Evolutionary conservation across 305 asterid species (phyloP), one percentile per base, ranked within the genome.

Genomic region (Fraxinus platypoda): DNA sequence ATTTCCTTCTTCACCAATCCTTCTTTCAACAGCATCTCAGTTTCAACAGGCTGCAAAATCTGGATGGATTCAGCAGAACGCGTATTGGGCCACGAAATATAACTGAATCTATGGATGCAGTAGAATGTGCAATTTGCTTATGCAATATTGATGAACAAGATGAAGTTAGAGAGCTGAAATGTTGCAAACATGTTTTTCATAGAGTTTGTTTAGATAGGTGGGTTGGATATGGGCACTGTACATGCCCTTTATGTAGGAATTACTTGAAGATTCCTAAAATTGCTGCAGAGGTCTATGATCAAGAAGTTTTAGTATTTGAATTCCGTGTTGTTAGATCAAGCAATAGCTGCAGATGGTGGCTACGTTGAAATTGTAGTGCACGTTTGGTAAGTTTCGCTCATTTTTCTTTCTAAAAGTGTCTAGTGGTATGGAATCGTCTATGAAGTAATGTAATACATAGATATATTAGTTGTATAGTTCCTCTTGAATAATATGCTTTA

Each of bases 201-300:
- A 28, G 57, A 0, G 88, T 19, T 4, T 87, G 90, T 46, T 87
- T 84, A 52, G 87, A 85, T 1, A 66, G 88, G 70, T 85, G 85
- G 88, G 4, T 81, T 28, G 88, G 84, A 12, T 64, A 78, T 9
- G 88, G 88, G 23, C 82, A 83, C 4, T 71, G 79, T 84, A 83
- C 81, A 0, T 87, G 88, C 25, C 90, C 90, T 1, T 74, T 85
- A 0, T 87, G 90, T 17, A 70, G 90, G 78, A 78, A 87, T 76
- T 78, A 77, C 17, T 57, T 87, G 19, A 71, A 2, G 38, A 6
- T 26, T 70, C 79, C 83, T 7, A 52, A 52, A n/a, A 8, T 30
- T 0, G 75, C 8, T 4, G 73, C 2, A 31, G 71, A 72, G 19
- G 0, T 13, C 25, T 38, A 76, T 9, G 74, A 9, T 23, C 76